phyloP scores from a whole-genome alignment of 305 asterid species.

The Fraxinus dipetala region DNA sequence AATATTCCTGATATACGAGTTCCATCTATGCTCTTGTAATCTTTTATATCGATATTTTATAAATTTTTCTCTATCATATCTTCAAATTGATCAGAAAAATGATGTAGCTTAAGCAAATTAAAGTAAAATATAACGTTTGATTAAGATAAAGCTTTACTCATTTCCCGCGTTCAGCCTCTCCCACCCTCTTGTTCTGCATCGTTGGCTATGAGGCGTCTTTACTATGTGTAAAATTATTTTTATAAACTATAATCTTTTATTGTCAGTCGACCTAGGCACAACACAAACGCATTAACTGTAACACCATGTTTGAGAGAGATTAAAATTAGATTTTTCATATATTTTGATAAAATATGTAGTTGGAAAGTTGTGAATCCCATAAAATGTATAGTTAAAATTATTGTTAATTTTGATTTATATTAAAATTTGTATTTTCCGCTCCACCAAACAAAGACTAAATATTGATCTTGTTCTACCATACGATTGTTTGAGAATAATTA shows the following conservation, averaged over 20 bases:
- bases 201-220: too few species aligned
- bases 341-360: too few species aligned
- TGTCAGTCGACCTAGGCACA: neutral
- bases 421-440: too few species aligned
- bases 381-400: too few species aligned
- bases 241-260: too few species aligned
- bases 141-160: neutral
- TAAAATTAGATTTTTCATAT: too few species aligned
- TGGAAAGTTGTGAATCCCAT: too few species aligned
- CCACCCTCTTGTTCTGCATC: too few species aligned
- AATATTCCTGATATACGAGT: neutral
- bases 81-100: neutral
- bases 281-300: neutral
- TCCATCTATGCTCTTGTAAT: neutral
- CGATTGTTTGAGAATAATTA: neutral
- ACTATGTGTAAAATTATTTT: neutral
- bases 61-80: neutral
- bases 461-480: neutral
- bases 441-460: too few species aligned
- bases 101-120: neutral
- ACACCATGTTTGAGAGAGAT: too few species aligned
- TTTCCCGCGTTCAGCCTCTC: neutral
- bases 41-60: neutral
- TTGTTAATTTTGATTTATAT: too few species aligned
- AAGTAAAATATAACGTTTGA: neutral